phyloP scores from a whole-genome alignment of 495 filamentous ascomycete species.

The Penicillium paradoxum region DNA sequence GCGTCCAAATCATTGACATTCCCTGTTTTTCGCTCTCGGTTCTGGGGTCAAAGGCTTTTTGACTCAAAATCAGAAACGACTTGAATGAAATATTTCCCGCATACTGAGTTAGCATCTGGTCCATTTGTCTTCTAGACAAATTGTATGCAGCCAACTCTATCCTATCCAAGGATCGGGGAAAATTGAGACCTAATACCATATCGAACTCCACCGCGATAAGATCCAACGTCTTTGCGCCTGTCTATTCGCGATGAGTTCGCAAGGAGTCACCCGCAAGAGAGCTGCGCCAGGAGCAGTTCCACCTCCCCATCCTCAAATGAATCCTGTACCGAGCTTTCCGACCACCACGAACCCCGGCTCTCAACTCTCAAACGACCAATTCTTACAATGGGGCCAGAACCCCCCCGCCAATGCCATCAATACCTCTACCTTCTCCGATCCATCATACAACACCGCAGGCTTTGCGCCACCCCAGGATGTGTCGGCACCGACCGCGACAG shows the following conservation, averaged over 20 bases:
- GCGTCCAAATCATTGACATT: background rate
- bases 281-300: constrained; percentile 67
- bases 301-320: constrained; percentile 45
- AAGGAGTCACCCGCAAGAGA: constrained; percentile 58
- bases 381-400: constrained; percentile 50
- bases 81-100: constrained; percentile 5
- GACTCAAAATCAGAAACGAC: constrained; percentile 10
- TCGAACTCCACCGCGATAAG: constrained; percentile 8
- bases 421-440: constrained; percentile 26
- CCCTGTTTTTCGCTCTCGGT: constrained; percentile 12
- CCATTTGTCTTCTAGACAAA: background rate
- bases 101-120: background rate
- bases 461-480: constrained; percentile 36
- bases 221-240: constrained; percentile 3
- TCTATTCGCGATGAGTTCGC: constrained; percentile 34
- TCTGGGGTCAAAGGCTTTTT: constrained; percentile 12
- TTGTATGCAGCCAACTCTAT: background rate
- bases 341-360: constrained; percentile 24
- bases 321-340: constrained; percentile 30
- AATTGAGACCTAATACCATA: background rate
- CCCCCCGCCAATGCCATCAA: constrained; percentile 32
- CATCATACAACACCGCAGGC: constrained; percentile 39
- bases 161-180: background rate
- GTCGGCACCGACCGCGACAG: constrained; percentile 39
- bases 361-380: constrained; percentile 50